Percentiles rank a stretch among this genome's conserved stretches.
Evolutionary conservation across 177 flowering plant genomes (phyloP).

Genomic region (Vitis hybrid): DNA sequence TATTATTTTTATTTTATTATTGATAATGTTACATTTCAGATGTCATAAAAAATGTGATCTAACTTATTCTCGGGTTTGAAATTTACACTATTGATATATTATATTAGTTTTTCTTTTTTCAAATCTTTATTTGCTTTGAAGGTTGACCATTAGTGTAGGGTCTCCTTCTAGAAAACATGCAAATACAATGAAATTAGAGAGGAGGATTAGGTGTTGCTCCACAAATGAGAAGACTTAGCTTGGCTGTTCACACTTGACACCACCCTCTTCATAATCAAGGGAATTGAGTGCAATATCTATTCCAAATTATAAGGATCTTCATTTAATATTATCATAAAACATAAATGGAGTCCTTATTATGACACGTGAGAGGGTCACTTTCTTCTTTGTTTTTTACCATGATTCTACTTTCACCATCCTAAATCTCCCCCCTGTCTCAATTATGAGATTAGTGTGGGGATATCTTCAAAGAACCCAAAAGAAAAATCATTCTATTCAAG

Average conservation of each 20-base stretch:
- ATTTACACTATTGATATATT: too few species aligned
- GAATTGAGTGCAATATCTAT: slow-evolving; percentile 23
- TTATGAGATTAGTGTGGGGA: background rate
- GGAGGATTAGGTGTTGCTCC: slow-evolving; percentile 33
- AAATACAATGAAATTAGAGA: background rate
- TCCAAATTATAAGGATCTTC: slow-evolving; percentile 10
- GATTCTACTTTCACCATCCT: background rate
- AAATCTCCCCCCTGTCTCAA: background rate
- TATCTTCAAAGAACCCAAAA: too few species aligned
- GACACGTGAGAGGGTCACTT: background rate
- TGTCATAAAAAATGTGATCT: too few species aligned
- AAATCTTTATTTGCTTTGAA: slow-evolving; percentile 8
- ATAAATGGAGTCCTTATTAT: background rate
- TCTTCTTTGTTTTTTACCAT: background rate
- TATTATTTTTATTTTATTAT: too few species aligned
- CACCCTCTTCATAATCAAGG: slow-evolving; percentile 1
- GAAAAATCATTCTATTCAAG: too few species aligned
- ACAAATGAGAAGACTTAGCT: slow-evolving; percentile 20
- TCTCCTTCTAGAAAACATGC: slow-evolving; percentile 39
- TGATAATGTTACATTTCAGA: too few species aligned
- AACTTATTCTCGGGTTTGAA: too few species aligned
- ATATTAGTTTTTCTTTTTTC: background rate
- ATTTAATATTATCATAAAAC: background rate
- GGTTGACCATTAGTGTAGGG: slow-evolving; percentile 23
- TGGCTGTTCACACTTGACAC: slow-evolving; percentile 14